Evolutionary conservation across 2,329 filamentous ascomycete species (phyloP).

Genomic region (Emmonsiellopsis sp.): DNA sequence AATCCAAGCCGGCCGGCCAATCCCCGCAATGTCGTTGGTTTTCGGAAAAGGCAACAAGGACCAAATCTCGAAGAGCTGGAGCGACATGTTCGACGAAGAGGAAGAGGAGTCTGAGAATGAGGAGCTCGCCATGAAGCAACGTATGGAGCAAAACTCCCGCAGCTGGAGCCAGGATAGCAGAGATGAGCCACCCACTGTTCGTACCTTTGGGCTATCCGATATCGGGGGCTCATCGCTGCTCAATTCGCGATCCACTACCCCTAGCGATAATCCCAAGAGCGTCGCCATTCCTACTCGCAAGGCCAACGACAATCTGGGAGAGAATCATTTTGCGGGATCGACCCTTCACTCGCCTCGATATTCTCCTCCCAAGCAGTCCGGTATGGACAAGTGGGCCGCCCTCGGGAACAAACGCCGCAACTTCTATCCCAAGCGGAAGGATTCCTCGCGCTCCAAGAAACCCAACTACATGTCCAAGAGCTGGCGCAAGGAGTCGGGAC

Average conservation of each 20-base stretch:
- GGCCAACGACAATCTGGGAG: slow-evolving; percentile 63
- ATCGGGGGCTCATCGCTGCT: slow-evolving; percentile 40
- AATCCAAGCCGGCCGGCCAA: slow-evolving; percentile 47
- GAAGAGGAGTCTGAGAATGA: slow-evolving; percentile 70
- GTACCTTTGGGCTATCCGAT: slow-evolving; percentile 44
- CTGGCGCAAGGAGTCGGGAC: slow-evolving; percentile 35
- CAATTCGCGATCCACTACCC: slow-evolving; percentile 35
- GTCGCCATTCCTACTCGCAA: slow-evolving; percentile 50
- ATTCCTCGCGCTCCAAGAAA: slow-evolving; percentile 40
- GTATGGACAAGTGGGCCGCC: slow-evolving; percentile 77
- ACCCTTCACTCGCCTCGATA: slow-evolving; percentile 42
- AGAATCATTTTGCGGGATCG: slow-evolving; percentile 46
- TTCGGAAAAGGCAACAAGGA: slow-evolving; percentile 66
- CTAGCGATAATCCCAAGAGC: slow-evolving; percentile 29
- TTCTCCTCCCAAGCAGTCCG: slow-evolving; percentile 45
- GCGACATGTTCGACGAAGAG: slow-evolving; percentile 95
- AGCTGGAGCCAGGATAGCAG: slow-evolving; percentile 72
- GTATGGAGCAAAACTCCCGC: slow-evolving; percentile 55
- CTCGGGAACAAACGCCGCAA: slow-evolving; percentile 76
- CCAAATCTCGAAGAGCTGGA: slow-evolving; percentile 94
- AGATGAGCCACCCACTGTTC: slow-evolving; percentile 38
- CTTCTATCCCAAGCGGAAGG: slow-evolving; percentile 45
- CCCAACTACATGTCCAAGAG: slow-evolving; percentile 33
- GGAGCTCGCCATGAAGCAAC: slow-evolving; percentile 49
- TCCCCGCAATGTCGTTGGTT: slow-evolving; percentile 64